Evolutionary conservation across 805 yeast species (phyloP), one percentile per base, ranked within the genome.

Genomic region (Trichomonascus vanleenenianus): DNA sequence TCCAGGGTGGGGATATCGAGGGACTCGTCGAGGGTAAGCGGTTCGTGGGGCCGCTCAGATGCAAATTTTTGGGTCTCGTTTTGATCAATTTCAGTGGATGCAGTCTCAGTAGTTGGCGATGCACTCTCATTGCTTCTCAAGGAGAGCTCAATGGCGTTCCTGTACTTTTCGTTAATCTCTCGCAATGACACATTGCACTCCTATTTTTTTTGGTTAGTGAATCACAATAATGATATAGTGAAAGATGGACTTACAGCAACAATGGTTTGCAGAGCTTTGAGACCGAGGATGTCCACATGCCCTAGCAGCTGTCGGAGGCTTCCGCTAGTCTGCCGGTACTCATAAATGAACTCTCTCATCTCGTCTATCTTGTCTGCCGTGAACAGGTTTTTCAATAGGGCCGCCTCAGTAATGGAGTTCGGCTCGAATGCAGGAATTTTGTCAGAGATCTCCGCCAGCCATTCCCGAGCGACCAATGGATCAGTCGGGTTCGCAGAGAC

Each of bases 381-480:
- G 30, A 66, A 56, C 30, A 75, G 65, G 50, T 75, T 74, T 43
- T 76, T 71, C 8, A 79, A 62, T 50, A 81, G 56, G 14, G 83
- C 74, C 22, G 91, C 85, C 35, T 68, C 65, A 0, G 88, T 78
- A 49, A 76, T 70, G 47, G 75, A 77, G 58, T 82, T 76, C 20
- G 76, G 72, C 22, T 57, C 49, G 20, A 63, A 52, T 15, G 57
- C 59, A 2, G 64, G 57, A 43, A 70, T 67, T 38, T 57, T 53
- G 7, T 36, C 30, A 19, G 46, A 44, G 49, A 75, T 65, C 3
- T 53, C 56, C 15, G 54, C 47, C 16, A 77, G 60, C 62, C 71
- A 74, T 38, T 74, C 70, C 7, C 36, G 12, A 9, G 81, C 64
- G 16, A 75, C 76, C 2, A 53, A 46, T 3, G 76, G 58, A 3